Evolutionary conservation across 306 rosid species (phyloP).

Genomic region (Prunus campanulata): DNA sequence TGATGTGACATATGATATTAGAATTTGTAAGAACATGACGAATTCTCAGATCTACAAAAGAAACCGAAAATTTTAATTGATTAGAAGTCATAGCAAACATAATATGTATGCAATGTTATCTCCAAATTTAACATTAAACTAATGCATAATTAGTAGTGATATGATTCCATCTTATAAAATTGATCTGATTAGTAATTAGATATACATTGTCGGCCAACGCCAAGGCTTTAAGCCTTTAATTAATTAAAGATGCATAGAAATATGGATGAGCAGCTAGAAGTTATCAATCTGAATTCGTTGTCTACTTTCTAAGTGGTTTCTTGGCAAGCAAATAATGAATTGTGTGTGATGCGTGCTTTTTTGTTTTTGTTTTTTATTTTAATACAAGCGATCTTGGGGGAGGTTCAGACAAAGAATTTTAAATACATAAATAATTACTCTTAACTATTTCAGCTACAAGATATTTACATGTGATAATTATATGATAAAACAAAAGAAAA

Average conservation of each 20-base stretch:
- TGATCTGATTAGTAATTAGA: background rate
- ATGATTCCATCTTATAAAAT: background rate
- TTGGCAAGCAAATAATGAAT: conserved; percentile 42
- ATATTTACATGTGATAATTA: background rate
- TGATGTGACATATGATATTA: background rate
- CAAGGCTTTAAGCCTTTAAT: background rate
- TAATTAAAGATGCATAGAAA: background rate
- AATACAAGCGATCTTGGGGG: too few species aligned
- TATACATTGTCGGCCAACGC: background rate
- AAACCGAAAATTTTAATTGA: too few species aligned
- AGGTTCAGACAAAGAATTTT: too few species aligned
- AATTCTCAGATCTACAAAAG: too few species aligned
- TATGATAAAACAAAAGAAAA: background rate
- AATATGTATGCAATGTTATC: background rate
- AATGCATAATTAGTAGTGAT: background rate
- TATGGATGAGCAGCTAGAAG: conserved; percentile 2
- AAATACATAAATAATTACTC: too few species aligned
- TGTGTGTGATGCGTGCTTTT: conserved; percentile 11
- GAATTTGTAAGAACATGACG: too few species aligned
- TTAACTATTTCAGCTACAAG: too few species aligned
- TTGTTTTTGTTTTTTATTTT: background rate
- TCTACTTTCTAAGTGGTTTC: background rate
- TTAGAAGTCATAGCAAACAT: too few species aligned
- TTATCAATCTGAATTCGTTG: background rate
- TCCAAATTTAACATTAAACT: background rate